Conservation (phyloP, 2,329 filamentous ascomycete species). For the Pseudogymnoascus sp. region DNA sequence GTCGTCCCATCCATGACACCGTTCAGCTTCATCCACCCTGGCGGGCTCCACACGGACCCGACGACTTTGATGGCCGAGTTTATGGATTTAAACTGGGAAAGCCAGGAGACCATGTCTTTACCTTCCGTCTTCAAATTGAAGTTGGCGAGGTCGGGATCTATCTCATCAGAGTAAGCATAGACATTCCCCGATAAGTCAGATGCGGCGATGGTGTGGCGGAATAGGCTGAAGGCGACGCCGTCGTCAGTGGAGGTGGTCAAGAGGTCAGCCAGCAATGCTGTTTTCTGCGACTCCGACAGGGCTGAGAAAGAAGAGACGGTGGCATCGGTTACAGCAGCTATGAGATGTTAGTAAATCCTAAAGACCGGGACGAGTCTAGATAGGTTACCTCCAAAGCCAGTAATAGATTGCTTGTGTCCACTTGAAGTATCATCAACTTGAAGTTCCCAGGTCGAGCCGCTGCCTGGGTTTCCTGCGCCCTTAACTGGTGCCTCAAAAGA, state of each 20-base stretch:
- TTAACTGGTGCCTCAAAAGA: conserved; percentile 22
- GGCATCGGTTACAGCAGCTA: conserved; percentile 36
- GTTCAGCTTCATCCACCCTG: conserved; percentile 37
- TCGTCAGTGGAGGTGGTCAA: conserved; percentile 31
- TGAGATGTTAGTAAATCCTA: background rate
- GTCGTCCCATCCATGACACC: conserved; percentile 30
- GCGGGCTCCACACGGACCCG: conserved; percentile 36
- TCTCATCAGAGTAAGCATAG: conserved; percentile 36
- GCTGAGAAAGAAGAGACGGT: conserved; percentile 35
- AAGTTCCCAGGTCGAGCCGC: conserved; percentile 32
- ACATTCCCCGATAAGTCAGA: conserved; percentile 36
- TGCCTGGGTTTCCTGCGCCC: background rate
- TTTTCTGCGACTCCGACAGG: conserved; percentile 21
- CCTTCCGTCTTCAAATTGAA: conserved; percentile 36
- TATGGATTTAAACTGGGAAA: conserved; percentile 32
- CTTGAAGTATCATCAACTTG: conserved; percentile 34
- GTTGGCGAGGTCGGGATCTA: conserved; percentile 26
- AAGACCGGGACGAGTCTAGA: background rate
- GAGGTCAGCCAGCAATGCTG: conserved; percentile 27
- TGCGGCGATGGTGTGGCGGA: conserved; percentile 36
- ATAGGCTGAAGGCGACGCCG: conserved; percentile 35
- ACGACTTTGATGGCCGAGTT: conserved; percentile 33
- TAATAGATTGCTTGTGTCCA: conserved; percentile 36
- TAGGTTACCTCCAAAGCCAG: conserved; percentile 32
- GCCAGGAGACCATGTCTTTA: conserved; percentile 33